These are phyloP conservation scores for Lasiodiplodia citricola DNA, from an alignment of 2,329 filamentous ascomycete genomes.

Conservation along the genomic window DNA sequence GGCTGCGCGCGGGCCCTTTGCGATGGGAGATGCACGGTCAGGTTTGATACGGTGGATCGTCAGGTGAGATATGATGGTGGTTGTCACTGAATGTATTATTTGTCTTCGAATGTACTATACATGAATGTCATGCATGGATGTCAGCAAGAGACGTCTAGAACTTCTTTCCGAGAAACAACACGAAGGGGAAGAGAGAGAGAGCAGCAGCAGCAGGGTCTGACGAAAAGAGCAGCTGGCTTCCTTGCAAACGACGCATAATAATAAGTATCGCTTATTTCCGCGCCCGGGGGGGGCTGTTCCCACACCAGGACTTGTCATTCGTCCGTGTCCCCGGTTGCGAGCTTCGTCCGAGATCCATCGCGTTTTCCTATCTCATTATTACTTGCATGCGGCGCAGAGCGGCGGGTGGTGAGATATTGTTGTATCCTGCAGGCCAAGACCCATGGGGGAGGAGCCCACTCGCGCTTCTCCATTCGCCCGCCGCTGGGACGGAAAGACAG, in stretches of 20 bases:
- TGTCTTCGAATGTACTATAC: neutral
- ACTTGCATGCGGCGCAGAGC: neutral
- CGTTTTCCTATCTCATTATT: neutral
- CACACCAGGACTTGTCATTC: neutral
- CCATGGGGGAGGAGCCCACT: neutral
- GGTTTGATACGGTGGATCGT: neutral
- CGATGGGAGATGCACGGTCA: neutral
- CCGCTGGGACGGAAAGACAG: neutral
- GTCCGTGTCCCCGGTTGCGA: neutral
- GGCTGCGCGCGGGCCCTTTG: neutral
- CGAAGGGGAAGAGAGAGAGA: neutral
- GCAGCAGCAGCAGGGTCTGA: neutral
- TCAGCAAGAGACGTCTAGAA: neutral
- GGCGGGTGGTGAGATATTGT: neutral
- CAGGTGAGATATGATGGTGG: neutral
- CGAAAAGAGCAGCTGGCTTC: neutral
- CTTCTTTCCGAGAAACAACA: neutral
- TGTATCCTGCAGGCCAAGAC: conserved; percentile 6
- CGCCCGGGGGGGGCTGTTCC: neutral
- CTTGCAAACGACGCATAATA: neutral
- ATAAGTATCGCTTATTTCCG: neutral
- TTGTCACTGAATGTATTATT: neutral
- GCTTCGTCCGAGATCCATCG: neutral
- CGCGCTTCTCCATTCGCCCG: neutral
- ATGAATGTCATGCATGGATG: neutral